Conservation (phyloP, 2,329 filamentous ascomycete species). For the Aspergillus udagawae region DNA sequence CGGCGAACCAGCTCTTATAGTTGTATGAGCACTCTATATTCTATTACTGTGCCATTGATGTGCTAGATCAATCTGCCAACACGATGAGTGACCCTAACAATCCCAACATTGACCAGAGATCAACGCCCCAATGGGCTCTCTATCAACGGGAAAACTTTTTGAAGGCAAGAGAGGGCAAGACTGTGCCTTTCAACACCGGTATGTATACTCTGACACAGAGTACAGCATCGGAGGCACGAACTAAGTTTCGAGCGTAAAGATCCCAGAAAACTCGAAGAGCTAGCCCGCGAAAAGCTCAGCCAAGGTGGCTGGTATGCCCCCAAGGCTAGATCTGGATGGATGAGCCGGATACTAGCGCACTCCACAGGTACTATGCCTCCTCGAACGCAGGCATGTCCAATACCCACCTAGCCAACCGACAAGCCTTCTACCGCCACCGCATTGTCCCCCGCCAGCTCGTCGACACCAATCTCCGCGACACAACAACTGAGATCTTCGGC, state of each 20-base stretch:
- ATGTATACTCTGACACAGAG: neutral
- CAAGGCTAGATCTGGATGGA: neutral
- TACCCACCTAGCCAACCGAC: conserved; percentile 55
- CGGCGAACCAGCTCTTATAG: neutral
- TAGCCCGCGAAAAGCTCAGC: conserved; percentile 54
- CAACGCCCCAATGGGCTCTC: conserved; percentile 52
- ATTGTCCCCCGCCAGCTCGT: conserved; percentile 60
- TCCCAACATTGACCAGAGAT: conserved; percentile 48
- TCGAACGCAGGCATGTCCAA: conserved; percentile 35
- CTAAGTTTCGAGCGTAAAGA: conserved; percentile 24
- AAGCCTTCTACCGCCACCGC: conserved; percentile 61
- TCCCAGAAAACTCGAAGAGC: conserved; percentile 56
- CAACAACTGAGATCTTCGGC: conserved; percentile 56
- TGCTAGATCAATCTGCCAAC: neutral
- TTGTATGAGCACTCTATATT: neutral
- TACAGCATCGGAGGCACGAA: neutral
- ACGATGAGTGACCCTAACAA: conserved; percentile 46
- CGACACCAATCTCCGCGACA: conserved; percentile 58
- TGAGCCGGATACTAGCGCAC: neutral
- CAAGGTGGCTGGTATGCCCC: conserved; percentile 50
- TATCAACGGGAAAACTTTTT: conserved; percentile 56
- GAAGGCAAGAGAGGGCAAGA: conserved; percentile 49
- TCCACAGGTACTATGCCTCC: conserved; percentile 30
- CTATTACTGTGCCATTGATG: neutral
- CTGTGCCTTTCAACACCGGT: conserved; percentile 52